Evolutionary conservation across 345 rosid genomes (phyloP).

Genomic region (Citrus trifoliata): DNA sequence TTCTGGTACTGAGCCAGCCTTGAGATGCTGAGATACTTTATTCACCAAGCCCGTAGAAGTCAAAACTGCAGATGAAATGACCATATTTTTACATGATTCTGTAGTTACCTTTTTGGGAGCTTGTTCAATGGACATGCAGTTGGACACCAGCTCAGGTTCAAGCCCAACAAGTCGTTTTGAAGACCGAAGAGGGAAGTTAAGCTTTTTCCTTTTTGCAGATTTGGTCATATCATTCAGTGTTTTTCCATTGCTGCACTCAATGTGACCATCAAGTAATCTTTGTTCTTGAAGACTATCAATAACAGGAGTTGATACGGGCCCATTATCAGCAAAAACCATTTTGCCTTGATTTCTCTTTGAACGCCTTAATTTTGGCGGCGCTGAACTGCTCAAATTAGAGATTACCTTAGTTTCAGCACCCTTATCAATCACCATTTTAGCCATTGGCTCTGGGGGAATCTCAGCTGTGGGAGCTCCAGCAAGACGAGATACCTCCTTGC

Average conservation of each 20-base stretch:
- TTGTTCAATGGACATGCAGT: not conserved
- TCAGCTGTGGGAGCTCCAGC: not conserved
- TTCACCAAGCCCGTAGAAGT: not conserved
- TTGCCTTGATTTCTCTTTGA: constrained; percentile 13
- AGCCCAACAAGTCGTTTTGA: constrained; percentile 22
- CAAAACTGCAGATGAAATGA: constrained; percentile 3
- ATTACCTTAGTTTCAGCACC: constrained; percentile 12
- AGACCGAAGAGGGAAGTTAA: constrained; percentile 16
- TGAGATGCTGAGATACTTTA: constrained; percentile 20
- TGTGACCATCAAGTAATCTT: constrained; percentile 1
- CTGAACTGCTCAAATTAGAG: constrained; percentile 14
- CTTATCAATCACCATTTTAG: constrained; percentile 8
- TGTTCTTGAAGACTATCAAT: constrained; percentile 23
- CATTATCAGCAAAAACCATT: constrained; percentile 3
- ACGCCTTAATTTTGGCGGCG: not conserved
- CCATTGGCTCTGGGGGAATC: constrained; percentile 13
- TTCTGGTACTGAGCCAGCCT: not conserved
- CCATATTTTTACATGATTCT: constrained; percentile 5
- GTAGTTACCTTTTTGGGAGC: constrained; percentile 1
- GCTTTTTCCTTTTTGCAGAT: constrained; percentile 20
- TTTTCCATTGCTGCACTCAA: constrained; percentile 6
- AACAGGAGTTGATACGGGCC: constrained; percentile 15
- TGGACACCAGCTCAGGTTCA: constrained; percentile 21
- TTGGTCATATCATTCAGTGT: constrained; percentile 17
- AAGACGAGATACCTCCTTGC: constrained; percentile 4